Evolutionary conservation across 2,329 filamentous ascomycete species (phyloP).

Genomic region (Nemania sp.): DNA sequence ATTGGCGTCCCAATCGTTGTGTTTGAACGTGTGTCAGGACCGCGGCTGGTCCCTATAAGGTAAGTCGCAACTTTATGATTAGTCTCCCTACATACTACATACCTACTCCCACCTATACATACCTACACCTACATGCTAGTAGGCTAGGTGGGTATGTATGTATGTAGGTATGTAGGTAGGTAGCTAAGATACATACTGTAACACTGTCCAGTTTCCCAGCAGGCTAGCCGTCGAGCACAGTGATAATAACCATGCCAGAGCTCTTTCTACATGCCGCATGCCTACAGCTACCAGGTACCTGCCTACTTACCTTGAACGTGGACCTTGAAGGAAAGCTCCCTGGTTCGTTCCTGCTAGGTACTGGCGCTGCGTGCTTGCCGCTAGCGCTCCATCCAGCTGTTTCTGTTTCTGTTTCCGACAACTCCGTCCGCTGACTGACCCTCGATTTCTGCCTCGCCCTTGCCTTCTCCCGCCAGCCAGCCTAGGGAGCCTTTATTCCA

Average conservation of each 20-base stretch:
- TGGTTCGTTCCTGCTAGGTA: slow-evolving; percentile 5
- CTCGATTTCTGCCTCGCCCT: slow-evolving; percentile 36
- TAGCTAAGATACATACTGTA: slow-evolving; percentile 27
- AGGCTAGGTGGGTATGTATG: too few relatives aligned
- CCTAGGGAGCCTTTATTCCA: slow-evolving; percentile 25
- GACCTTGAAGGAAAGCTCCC: slow-evolving; percentile 22
- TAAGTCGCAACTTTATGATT: slow-evolving; percentile 5
- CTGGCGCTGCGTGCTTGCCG: slow-evolving; percentile 5
- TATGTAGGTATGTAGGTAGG: too few relatives aligned
- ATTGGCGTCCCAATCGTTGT: slow-evolving; percentile 18
- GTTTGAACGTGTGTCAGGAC: slow-evolving; percentile 11
- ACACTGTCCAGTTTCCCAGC: not conserved
- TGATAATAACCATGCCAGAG: slow-evolving; percentile 24
- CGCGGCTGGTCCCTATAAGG: slow-evolving; percentile 16
- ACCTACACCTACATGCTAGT: slow-evolving; percentile 1
- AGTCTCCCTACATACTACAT: slow-evolving; percentile 5
- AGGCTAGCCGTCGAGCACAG: slow-evolving; percentile 16
- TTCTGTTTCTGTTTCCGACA: slow-evolving; percentile 30
- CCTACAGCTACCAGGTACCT: slow-evolving; percentile 13
- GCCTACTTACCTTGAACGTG: too few relatives aligned
- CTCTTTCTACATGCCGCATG: slow-evolving; percentile 28
- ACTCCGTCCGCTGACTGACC: slow-evolving; percentile 25
- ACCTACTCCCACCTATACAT: not conserved
- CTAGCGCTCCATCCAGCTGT: slow-evolving; percentile 30
- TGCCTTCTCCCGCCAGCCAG: slow-evolving; percentile 25